Percentiles rank a stretch among this genome's conserved stretches.
Evolutionary conservation across 306 rosid genomes (phyloP).

Genomic region (Alnus glutinosa): DNA sequence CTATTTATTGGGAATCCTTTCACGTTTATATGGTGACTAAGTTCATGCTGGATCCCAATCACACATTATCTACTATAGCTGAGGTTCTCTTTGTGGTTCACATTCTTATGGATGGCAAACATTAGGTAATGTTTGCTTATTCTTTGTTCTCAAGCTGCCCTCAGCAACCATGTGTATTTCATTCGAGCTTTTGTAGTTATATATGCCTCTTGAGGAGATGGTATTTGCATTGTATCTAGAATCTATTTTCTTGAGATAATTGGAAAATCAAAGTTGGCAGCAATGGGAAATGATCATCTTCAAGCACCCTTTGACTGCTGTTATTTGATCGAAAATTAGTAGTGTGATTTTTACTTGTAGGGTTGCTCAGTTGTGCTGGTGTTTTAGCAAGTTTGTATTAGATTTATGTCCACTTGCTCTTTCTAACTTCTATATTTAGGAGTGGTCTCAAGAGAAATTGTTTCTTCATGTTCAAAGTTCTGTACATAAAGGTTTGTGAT

Average conservation of each 20-base stretch:
- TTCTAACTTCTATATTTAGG: background rate
- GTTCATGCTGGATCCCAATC: background rate
- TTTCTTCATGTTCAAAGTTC: background rate
- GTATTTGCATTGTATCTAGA: background rate
- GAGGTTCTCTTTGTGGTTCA: background rate
- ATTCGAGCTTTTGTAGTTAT: background rate
- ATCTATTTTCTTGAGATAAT: background rate
- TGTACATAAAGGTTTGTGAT: background rate
- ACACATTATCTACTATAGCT: background rate
- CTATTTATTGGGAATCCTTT: background rate
- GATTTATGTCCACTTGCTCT: background rate
- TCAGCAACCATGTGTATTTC: background rate
- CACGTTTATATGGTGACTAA: background rate
- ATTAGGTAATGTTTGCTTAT: background rate
- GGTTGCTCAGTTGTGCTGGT: background rate
- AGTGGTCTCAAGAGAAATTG: background rate
- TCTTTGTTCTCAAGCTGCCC: background rate
- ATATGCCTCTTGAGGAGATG: background rate
- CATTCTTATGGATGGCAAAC: background rate
- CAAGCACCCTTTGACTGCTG: background rate
- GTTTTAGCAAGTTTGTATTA: background rate
- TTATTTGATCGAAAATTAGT: background rate
- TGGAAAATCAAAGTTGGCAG: background rate
- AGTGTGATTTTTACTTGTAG: background rate
- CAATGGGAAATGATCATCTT: background rate